Evolutionary conservation across 176 grass and related monocot genomes (phyloP).

Genomic region (Aegilops sharonensis): DNA sequence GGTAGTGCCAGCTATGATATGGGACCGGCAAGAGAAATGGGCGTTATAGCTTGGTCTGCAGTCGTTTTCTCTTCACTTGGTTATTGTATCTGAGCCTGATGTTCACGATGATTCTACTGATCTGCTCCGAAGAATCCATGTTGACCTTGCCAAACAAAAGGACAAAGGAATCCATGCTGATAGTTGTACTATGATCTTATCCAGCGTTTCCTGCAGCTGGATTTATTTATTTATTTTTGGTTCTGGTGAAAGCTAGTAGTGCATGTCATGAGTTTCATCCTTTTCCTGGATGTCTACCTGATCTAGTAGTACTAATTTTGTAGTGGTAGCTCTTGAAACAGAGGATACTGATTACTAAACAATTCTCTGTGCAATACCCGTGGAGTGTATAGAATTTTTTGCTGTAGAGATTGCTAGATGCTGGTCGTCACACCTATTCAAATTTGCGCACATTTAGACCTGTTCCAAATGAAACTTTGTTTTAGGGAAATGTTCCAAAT

Average conservation of each 20-base stretch:
- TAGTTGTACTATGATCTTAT: background rate
- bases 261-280: background rate
- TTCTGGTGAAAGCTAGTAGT: background rate
- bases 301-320: background rate
- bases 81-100: background rate
- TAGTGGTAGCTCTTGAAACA: background rate
- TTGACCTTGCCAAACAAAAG: background rate
- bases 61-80: background rate
- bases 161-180: background rate
- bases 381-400: background rate
- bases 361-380: background rate
- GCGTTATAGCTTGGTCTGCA: background rate
- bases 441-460: background rate
- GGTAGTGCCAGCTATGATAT: background rate
- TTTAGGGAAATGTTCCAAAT: background rate
- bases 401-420: background rate
- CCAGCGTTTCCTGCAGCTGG: background rate
- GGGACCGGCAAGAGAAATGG: background rate
- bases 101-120: background rate
- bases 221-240: background rate
- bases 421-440: background rate
- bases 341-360: background rate
- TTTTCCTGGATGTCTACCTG: background rate
- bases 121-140: background rate
- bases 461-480: background rate